Conservation (phyloP, 768 basidiomycete species). For the Gymnopilus junonius region DNA sequence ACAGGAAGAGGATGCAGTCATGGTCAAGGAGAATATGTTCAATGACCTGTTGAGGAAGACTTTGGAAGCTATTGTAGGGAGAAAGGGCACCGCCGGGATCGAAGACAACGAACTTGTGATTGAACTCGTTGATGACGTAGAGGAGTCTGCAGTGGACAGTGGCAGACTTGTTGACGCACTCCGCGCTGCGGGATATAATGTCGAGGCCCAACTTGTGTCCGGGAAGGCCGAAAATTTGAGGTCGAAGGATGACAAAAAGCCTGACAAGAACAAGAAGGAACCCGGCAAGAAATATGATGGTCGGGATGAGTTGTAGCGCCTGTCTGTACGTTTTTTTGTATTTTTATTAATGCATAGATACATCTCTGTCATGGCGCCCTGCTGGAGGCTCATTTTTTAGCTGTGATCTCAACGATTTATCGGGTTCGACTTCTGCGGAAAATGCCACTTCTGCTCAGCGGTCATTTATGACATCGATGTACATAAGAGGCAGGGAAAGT, state of each 20-base stretch:
- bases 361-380: not conserved
- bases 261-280: constrained; percentile 29
- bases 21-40: constrained; percentile 32
- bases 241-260: constrained; percentile 24
- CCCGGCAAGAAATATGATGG: constrained; percentile 17
- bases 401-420: not conserved
- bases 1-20: constrained; percentile 16
- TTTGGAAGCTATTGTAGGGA: constrained; percentile 38
- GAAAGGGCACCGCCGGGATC: constrained; percentile 20
- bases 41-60: constrained; percentile 43
- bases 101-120: constrained; percentile 41
- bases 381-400: not conserved
- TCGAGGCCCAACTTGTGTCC: constrained; percentile 40
- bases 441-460: not conserved
- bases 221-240: constrained; percentile 26
- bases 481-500: not conserved
- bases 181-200: constrained; percentile 56
- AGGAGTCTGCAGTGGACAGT: constrained; percentile 39
- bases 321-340: constrained; percentile 16
- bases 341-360: constrained; percentile 18
- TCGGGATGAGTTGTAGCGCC: constrained; percentile 23
- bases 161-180: constrained; percentile 50
- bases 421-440: not conserved
- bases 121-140: constrained; percentile 52
- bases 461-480: not conserved